A percentile compares a stretch with the other conserved stretches of the same genome.
Evolutionary conservation across 345 rosid species (phyloP).

Genomic region (Sonneratia alba): DNA sequence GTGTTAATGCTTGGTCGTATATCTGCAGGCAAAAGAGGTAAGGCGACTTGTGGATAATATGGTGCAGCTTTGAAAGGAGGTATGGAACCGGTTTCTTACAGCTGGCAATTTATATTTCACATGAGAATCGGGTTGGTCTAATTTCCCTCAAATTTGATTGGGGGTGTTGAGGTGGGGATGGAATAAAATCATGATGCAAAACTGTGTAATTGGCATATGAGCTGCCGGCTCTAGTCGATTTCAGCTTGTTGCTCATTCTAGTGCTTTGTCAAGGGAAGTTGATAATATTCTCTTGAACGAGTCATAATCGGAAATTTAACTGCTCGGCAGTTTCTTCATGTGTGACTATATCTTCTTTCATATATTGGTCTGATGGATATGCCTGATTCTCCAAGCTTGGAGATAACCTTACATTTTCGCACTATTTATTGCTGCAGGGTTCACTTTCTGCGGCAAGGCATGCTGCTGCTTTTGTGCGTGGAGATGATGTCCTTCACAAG

Average conservation of each 20-base stretch:
- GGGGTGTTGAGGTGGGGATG: too few relatives aligned
- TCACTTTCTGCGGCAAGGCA: slow-evolving; percentile 70
- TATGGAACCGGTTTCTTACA: slow-evolving; percentile 2
- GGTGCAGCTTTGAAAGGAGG: slow-evolving; percentile 96
- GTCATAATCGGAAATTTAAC: not conserved
- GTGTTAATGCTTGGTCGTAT: not conserved
- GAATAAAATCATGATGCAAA: too few relatives aligned
- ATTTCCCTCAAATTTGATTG: too few relatives aligned
- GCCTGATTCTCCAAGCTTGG: not conserved
- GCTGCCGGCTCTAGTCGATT: not conserved
- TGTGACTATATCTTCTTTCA: not conserved
- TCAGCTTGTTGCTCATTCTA: not conserved
- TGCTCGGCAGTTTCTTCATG: not conserved
- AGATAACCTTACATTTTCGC: not conserved
- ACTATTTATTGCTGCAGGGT: slow-evolving; percentile 34
- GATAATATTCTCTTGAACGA: not conserved
- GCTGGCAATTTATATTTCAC: too few relatives aligned
- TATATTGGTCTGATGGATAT: not conserved
- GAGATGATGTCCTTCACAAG: slow-evolving; percentile 89
- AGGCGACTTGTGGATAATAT: slow-evolving; percentile 84
- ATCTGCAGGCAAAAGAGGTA: slow-evolving; percentile 72
- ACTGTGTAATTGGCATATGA: too few relatives aligned
- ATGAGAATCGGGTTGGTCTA: too few relatives aligned
- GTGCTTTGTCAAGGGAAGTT: not conserved
- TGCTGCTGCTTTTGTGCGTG: slow-evolving; percentile 87